Conservation (phyloP, 352 stramenopile genomes). For the Peronospora farinosa region DNA sequence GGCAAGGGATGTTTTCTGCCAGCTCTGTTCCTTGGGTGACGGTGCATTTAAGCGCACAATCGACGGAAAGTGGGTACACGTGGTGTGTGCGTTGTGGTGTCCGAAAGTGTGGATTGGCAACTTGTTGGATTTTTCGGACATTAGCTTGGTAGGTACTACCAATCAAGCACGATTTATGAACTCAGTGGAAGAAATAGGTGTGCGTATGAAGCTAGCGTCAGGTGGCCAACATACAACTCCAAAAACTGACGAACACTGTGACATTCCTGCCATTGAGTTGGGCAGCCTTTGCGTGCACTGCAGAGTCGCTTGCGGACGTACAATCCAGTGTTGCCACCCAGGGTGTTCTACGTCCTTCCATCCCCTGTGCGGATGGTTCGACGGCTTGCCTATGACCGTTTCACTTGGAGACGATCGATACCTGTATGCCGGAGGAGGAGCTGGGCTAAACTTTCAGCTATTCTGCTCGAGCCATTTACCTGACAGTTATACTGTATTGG, state of each 20-base stretch:
- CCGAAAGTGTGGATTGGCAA: constrained; percentile 84
- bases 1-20: constrained; percentile 61
- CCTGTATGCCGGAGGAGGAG: constrained; percentile 66
- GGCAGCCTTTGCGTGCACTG: constrained; percentile 62
- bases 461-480: constrained; percentile 57
- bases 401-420: constrained; percentile 40
- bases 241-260: constrained; percentile 10
- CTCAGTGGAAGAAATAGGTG: constrained; percentile 46
- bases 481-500: constrained; percentile 34
- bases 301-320: constrained; percentile 67
- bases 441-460: constrained; percentile 65
- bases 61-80: constrained; percentile 85
- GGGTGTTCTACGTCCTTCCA: constrained; percentile 68
- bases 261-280: constrained; percentile 22
- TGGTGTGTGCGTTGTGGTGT: constrained; percentile 86
- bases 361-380: constrained; percentile 82
- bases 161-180: constrained; percentile 51
- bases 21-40: constrained; percentile 77
- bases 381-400: constrained; percentile 70
- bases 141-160: constrained; percentile 50
- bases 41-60: constrained; percentile 84
- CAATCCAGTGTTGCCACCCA: constrained; percentile 52
- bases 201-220: constrained; percentile 26
- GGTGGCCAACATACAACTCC: constrained; percentile 7
- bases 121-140: constrained; percentile 65